Evolutionary conservation across 2,329 filamentous ascomycete genomes (phyloP).

Genomic region (Dactylellina drechsleri): DNA sequence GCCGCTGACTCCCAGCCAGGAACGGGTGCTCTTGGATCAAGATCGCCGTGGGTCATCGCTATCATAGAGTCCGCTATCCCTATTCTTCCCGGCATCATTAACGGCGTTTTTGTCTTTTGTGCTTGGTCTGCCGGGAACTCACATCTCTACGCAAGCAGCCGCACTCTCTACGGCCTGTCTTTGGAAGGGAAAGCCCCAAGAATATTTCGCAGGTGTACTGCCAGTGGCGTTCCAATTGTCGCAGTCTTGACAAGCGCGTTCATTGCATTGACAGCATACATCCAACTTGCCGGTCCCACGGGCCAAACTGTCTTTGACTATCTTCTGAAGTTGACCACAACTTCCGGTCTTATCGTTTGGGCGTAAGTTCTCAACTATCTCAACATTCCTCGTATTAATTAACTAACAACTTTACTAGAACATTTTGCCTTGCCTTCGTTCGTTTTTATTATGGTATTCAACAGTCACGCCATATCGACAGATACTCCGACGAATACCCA

Average conservation of each 20-base stretch:
- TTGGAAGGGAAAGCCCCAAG: constrained; percentile 70
- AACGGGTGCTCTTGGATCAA: constrained; percentile 57
- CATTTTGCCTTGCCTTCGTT: constrained; percentile 53
- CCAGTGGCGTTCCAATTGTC: constrained; percentile 69
- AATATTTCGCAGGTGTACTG: constrained; percentile 67
- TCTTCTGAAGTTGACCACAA: constrained; percentile 71
- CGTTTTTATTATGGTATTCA: constrained; percentile 55
- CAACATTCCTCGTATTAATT: constrained; percentile 64
- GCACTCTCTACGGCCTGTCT: constrained; percentile 70
- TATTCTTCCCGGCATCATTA: constrained; percentile 76
- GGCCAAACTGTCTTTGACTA: constrained; percentile 74
- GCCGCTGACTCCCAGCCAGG: constrained; percentile 56
- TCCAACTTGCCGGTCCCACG: constrained; percentile 67
- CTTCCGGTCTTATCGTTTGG: constrained; percentile 73
- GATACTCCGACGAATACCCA: constrained; percentile 51
- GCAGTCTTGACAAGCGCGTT: constrained; percentile 68
- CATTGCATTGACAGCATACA: constrained; percentile 70
- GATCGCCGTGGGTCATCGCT: constrained; percentile 76
- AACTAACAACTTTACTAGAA: constrained; percentile 63
- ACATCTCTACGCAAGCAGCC: constrained; percentile 70
- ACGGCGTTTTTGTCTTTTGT: constrained; percentile 78
- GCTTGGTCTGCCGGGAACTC: constrained; percentile 77
- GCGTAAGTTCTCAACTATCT: constrained; percentile 56
- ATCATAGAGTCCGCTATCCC: constrained; percentile 74
- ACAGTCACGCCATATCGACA: constrained; percentile 51